Conservation (phyloP, 202 grass and related monocot genomes). For the Zizania palustris region DNA sequence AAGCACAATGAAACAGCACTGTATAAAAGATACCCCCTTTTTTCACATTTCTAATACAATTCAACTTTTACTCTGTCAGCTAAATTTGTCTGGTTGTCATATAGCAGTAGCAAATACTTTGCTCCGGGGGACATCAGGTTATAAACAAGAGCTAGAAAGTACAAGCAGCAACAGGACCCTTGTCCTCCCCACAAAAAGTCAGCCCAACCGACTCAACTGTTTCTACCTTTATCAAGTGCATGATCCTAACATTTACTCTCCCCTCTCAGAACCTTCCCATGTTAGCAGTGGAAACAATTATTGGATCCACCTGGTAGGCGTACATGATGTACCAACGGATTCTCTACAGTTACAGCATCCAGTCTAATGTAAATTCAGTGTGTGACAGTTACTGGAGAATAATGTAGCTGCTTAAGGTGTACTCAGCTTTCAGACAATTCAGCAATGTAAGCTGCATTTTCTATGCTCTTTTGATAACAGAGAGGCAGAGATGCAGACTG, state of each 20-base stretch:
- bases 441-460: neutral
- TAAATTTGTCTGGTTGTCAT: neutral
- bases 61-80: conserved; percentile 22
- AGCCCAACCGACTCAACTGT: conserved; percentile 72
- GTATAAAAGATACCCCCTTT: neutral
- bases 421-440: neutral
- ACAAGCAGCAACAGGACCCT: conserved; percentile 51
- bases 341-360: neutral
- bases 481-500: neutral
- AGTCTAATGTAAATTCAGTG: neutral
- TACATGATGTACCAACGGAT: conserved; percentile 36
- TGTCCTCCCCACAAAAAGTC: conserved; percentile 69
- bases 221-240: conserved; percentile 46
- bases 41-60: neutral
- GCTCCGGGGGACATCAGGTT: conserved; percentile 20
- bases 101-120: conserved; percentile 5
- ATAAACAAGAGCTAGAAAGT: conserved; percentile 51
- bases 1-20: neutral
- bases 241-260: conserved; percentile 49
- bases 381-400: neutral
- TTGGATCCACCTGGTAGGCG: conserved; percentile 48
- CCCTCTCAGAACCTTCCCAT: conserved; percentile 69
- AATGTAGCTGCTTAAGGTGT: neutral
- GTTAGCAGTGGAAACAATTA: conserved; percentile 50
- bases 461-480: neutral